Conservation (phyloP, 2,329 filamentous ascomycete species). For the Cryoendolithus antarcticus region DNA sequence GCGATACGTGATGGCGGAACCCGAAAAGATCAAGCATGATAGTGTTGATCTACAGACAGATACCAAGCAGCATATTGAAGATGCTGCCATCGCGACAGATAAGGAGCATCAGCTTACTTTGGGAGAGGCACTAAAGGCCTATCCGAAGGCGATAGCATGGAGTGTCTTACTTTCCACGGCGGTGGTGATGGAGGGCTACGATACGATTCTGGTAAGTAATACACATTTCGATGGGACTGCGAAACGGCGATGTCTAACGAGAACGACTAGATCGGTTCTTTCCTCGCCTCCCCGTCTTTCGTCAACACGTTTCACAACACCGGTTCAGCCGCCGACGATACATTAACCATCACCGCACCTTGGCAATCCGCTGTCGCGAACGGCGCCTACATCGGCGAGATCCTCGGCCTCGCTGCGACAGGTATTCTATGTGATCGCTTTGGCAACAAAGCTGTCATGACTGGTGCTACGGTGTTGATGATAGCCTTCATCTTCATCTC, state of each 20-base stretch:
- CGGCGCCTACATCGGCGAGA: constrained; percentile 32
- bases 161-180: constrained; percentile 50
- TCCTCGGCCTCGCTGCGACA: constrained; percentile 3
- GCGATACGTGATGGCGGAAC: too few species aligned
- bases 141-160: constrained; percentile 79
- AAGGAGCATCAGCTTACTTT: constrained; percentile 44
- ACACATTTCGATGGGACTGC: too few species aligned
- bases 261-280: constrained; percentile 7
- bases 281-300: constrained; percentile 24
- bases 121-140: constrained; percentile 63
- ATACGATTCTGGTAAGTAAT: constrained; percentile 51
- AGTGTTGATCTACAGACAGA: too few species aligned
- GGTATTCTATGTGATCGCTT: constrained; percentile 4
- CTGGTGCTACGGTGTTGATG: constrained; percentile 1
- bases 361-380: constrained; percentile 48
- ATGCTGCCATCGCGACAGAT: constrained; percentile 26
- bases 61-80: constrained; percentile 14
- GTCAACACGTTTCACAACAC: constrained; percentile 29
- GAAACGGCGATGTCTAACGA: too few species aligned
- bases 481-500: constrained; percentile 34
- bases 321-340: constrained; percentile 1
- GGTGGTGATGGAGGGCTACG: constrained; percentile 31
- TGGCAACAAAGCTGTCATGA: constrained; percentile 3
- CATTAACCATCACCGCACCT: constrained; percentile 38
- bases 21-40: too few species aligned